Conservation (phyloP, 2,329 filamentous ascomycete genomes). For the Hymenoscyphus fraxineus region DNA sequence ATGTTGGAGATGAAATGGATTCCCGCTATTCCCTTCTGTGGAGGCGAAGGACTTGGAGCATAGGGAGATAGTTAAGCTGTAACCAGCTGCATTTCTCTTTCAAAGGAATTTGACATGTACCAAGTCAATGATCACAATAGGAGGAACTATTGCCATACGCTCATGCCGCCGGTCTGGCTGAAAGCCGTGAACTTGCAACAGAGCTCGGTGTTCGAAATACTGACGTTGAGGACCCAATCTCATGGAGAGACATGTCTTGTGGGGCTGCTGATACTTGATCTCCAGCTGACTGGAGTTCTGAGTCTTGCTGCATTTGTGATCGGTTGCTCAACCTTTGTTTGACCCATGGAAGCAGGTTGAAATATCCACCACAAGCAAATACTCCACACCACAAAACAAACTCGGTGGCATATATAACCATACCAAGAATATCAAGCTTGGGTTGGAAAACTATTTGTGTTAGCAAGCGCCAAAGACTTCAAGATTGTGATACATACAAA, state of each 20-base stretch:
- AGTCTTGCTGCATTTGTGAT: slow-evolving; percentile 16
- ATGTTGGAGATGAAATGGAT: slow-evolving; percentile 25
- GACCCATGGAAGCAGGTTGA: slow-evolving; percentile 59
- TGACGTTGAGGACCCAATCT: slow-evolving; percentile 56
- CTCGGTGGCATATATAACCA: slow-evolving; percentile 65
- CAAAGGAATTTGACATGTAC: background rate
- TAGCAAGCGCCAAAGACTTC: background rate
- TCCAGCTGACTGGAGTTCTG: slow-evolving; percentile 12
- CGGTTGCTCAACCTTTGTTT: slow-evolving; percentile 35
- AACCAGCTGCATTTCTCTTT: background rate
- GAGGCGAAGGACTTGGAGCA: slow-evolving; percentile 18
- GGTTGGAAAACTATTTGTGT: slow-evolving; percentile 49
- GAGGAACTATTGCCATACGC: background rate
- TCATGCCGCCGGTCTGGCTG: background rate
- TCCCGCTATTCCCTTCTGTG: slow-evolving; percentile 16
- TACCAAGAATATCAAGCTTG: slow-evolving; percentile 54
- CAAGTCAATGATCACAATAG: background rate
- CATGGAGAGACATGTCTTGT: slow-evolving; percentile 40
- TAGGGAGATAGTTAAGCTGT: background rate
- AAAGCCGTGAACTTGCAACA: slow-evolving; percentile 9
- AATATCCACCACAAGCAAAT: slow-evolving; percentile 62
- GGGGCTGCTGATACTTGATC: background rate
- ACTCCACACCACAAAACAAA: slow-evolving; percentile 64
- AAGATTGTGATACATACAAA: slow-evolving; percentile 38
- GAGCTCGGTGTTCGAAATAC: slow-evolving; percentile 57